Percentiles rank a stretch among this genome's conserved stretches.
Evolutionary conservation across 768 basidiomycete species (phyloP).

Genomic region (Boletus sensibilis): DNA sequence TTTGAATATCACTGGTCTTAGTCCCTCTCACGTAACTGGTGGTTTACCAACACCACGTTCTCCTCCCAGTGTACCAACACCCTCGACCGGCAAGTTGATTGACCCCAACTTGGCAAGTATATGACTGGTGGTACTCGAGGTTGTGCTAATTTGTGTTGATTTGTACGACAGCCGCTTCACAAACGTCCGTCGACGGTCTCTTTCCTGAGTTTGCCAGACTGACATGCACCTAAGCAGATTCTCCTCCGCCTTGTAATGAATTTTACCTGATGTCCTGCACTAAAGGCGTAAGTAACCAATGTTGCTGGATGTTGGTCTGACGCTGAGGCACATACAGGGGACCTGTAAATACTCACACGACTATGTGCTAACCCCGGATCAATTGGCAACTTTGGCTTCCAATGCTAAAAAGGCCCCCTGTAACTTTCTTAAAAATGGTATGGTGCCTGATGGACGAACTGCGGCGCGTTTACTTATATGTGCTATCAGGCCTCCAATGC

Average conservation of each 20-base stretch:
- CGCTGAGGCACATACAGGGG: constrained; percentile 37
- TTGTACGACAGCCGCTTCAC: constrained; percentile 58
- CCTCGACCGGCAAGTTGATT: constrained; percentile 38
- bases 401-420: constrained; percentile 87
- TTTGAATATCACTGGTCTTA: constrained; percentile 42
- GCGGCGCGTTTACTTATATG: constrained; percentile 4
- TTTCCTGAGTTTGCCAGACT: neutral
- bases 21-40: constrained; percentile 48
- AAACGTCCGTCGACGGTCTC: constrained; percentile 54
- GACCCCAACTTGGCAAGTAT: constrained; percentile 64
- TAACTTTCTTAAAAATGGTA: constrained; percentile 80
- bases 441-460: constrained; percentile 4
- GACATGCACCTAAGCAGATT: constrained; percentile 46
- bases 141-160: constrained; percentile 10
- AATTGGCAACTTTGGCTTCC: constrained; percentile 64
- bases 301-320: constrained; percentile 12
- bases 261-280: constrained; percentile 81
- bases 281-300: constrained; percentile 55
- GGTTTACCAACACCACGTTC: constrained; percentile 71
- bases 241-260: constrained; percentile 83
- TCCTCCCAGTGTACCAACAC: constrained; percentile 39
- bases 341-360: constrained; percentile 85
- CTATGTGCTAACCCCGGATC: constrained; percentile 68
- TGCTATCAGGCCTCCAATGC: constrained; percentile 57
- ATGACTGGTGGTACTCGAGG: neutral